Percentiles rank a stretch among this genome's conserved stretches.
These are phyloP conservation scores for Tylopilus balloui DNA, from an alignment of 768 basidiomycete genomes.

Conservation along the genomic window DNA sequence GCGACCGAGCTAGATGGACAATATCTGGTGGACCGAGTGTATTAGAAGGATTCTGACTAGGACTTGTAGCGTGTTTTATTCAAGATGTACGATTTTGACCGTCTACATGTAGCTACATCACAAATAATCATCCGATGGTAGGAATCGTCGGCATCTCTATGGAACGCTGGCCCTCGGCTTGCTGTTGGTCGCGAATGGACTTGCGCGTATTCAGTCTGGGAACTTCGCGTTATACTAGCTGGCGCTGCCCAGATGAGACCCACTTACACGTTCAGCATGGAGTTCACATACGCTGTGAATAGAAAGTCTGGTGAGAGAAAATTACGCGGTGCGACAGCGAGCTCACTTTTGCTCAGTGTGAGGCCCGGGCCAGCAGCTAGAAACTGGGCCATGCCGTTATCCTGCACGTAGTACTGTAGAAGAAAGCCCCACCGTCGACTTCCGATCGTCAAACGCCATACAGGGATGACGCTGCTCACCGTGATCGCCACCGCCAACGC, in stretches of 20 bases:
- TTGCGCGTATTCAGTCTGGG: conserved; percentile 16
- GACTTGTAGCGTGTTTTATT: not conserved
- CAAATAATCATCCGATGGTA: conserved; percentile 11
- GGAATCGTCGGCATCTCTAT: conserved; percentile 21
- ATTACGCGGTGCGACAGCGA: not conserved
- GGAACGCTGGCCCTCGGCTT: not conserved
- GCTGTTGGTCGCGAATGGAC: conserved; percentile 15
- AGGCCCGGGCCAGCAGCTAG: conserved; percentile 9
- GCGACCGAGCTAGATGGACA: not conserved
- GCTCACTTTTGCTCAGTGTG: conserved; percentile 19
- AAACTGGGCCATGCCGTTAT: not conserved
- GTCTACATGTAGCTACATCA: not conserved
- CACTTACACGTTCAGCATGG: conserved; percentile 25
- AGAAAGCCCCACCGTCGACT: not conserved
- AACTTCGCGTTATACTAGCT: not conserved
- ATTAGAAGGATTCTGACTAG: not conserved
- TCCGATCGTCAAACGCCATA: too few relatives aligned
- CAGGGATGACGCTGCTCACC: conserved; percentile 14
- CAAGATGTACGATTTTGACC: not conserved
- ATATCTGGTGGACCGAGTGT: not conserved
- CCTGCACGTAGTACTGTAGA: conserved; percentile 20
- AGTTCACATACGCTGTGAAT: conserved; percentile 20
- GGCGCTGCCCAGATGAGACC: not conserved
- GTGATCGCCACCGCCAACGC: conserved; percentile 6
- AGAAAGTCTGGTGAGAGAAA: not conserved